Conservation (phyloP, 805 yeast species). For the Kluyveromyces aestuarii region DNA sequence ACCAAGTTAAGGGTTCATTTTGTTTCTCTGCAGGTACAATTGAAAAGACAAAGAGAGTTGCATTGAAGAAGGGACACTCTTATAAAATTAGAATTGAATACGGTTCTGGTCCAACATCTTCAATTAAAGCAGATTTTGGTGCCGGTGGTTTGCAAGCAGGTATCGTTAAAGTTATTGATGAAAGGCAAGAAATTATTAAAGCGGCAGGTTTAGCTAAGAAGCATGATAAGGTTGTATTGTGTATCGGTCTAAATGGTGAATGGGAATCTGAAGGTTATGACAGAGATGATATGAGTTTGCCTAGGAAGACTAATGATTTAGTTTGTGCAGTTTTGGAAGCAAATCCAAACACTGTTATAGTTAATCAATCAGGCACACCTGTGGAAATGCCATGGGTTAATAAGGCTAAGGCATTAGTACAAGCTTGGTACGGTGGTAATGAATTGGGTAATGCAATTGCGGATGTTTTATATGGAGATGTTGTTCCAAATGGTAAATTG, state of each 20-base stretch:
- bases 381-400: constrained; percentile 47
- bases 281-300: constrained; percentile 41
- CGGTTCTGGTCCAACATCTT: constrained; percentile 40
- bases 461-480: constrained; percentile 51
- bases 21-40: constrained; percentile 49
- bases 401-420: constrained; percentile 36
- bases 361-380: constrained; percentile 54
- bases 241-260: constrained; percentile 43
- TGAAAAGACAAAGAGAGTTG: constrained; percentile 35
- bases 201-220: constrained; percentile 42
- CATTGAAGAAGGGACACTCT: constrained; percentile 34
- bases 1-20: constrained; percentile 40
- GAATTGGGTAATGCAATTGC: constrained; percentile 53
- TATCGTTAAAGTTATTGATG: constrained; percentile 20
- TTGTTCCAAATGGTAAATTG: constrained; percentile 52
- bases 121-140: constrained; percentile 21
- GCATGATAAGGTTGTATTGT: constrained; percentile 44
- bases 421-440: constrained; percentile 51
- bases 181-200: constrained; percentile 26
- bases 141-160: constrained; percentile 33
- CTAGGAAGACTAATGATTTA: constrained; percentile 38
- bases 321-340: constrained; percentile 36
- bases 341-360: constrained; percentile 43
- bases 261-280: constrained; percentile 58
- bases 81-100: constrained; percentile 41